phyloP scores from a whole-genome alignment of 2,329 filamentous ascomycete species.

The Sclerotinia glacialis region DNA sequence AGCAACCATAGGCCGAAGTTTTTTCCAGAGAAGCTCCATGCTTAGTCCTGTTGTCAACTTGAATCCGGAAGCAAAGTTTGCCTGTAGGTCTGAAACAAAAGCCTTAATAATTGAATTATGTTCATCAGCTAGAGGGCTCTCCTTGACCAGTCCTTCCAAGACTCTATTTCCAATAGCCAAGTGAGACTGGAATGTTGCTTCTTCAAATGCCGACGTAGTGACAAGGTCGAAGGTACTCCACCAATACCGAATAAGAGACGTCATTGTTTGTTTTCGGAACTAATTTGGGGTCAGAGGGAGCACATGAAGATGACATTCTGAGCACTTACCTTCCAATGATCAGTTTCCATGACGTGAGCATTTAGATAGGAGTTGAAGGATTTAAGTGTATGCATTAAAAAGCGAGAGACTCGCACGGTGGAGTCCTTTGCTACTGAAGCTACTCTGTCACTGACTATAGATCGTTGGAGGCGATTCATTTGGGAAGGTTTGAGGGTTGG shows the following conservation, averaged over 20 bases:
- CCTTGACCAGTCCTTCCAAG: slow-evolving; percentile 11
- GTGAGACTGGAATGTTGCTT: slow-evolving; percentile 63
- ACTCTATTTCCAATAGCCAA: slow-evolving; percentile 44
- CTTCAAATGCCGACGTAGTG: slow-evolving; percentile 51
- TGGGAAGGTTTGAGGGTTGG: slow-evolving; percentile 49
- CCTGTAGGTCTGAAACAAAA: slow-evolving; percentile 45
- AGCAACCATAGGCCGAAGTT: slow-evolving; percentile 63
- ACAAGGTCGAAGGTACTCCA: slow-evolving; percentile 52
- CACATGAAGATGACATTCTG: neutral
- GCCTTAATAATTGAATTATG: slow-evolving; percentile 20
- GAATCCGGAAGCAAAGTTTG: slow-evolving; percentile 66
- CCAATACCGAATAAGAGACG: slow-evolving; percentile 52
- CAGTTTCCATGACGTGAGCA: slow-evolving; percentile 33
- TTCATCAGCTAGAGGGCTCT: neutral
- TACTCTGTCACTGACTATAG: slow-evolving; percentile 53
- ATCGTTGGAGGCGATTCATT: slow-evolving; percentile 60
- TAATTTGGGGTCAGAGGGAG: slow-evolving; percentile 16
- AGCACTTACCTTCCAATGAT: slow-evolving; percentile 36
- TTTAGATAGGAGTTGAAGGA: slow-evolving; percentile 47
- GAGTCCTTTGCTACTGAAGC: slow-evolving; percentile 59
- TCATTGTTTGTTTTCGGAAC: slow-evolving; percentile 42
- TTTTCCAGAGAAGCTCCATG: slow-evolving; percentile 77
- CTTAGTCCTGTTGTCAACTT: slow-evolving; percentile 70
- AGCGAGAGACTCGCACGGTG: slow-evolving; percentile 53
- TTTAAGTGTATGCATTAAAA: slow-evolving; percentile 47